These are phyloP conservation scores for Colletotrichum godetiae DNA, from an alignment of 2,329 filamentous ascomycete species.

Conservation along the genomic window DNA sequence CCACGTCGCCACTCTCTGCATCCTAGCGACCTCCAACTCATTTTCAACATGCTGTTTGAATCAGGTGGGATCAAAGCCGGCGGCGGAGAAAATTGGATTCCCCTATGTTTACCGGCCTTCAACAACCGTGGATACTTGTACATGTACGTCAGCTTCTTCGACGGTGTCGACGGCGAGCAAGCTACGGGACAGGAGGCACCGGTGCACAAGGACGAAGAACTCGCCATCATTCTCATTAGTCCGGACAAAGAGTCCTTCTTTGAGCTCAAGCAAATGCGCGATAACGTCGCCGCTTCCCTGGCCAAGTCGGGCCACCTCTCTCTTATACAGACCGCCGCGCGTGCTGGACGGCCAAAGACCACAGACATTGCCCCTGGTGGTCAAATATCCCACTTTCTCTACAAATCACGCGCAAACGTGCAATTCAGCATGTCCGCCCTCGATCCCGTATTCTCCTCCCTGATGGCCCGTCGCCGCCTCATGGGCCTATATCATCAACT, in stretches of 20 bases:
- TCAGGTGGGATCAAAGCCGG: constrained; percentile 91
- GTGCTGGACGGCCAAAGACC: constrained; percentile 75
- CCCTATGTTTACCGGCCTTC: constrained; percentile 93
- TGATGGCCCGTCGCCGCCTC: constrained; percentile 75
- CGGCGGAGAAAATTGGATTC: constrained; percentile 96
- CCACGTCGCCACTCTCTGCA: constrained; percentile 96
- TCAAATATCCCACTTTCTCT: constrained; percentile 89
- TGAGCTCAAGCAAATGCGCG: constrained; percentile 80
- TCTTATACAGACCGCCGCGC: constrained; percentile 78
- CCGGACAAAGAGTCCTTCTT: constrained; percentile 95
- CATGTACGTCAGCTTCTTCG: constrained; percentile 98
- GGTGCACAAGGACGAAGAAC: constrained; percentile 78
- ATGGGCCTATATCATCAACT: constrained; percentile 88
- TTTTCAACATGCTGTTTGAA: constrained; percentile 99
- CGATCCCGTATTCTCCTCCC: constrained; percentile 70
- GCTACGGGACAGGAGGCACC: constrained; percentile 51
- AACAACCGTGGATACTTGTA: constrained; percentile 97
- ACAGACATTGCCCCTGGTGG: constrained; percentile 84
- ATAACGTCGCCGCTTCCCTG: constrained; percentile 74
- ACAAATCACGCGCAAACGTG: constrained; percentile 94
- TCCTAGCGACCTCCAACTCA: constrained; percentile 92
- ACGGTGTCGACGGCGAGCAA: constrained; percentile 62
- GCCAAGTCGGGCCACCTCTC: constrained; percentile 80
- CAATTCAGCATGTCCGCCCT: constrained; percentile 94
- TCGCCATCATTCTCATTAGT: constrained; percentile 94